Base-by-base conservation (phyloP, 2,329 filamentous ascomycete species). In the Fusarium anguioides region DNA sequence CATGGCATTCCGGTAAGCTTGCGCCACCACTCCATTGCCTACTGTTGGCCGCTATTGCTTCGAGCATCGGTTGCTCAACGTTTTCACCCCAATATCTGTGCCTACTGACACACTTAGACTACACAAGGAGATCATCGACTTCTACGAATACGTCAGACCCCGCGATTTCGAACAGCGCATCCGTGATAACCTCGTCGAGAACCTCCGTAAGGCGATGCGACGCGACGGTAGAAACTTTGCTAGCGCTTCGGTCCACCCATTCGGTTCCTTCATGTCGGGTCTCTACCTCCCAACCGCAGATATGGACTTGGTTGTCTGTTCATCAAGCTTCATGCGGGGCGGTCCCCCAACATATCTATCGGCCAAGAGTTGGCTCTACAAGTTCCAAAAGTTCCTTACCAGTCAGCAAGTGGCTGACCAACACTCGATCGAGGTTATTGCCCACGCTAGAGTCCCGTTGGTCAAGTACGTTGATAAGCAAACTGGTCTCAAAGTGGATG, bases 231-330 rank as follows among this genome's bases (percentile, higher is more conserved):
- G 75, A n/a, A 77, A 82, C 46, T 90, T 88, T 71, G 78, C 81
- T 14, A 86, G 87, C 44, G 87, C 89, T 12, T 83, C 89, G 46
- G 82, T 97, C 9, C 82, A 86, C 31, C 84, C 90, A 11, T 99
- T 99, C 76, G 96, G 96, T n/a, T 98, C 96, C 0, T 99, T 94
- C 78, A 94, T 93, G 70, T 93, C 93, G 5, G 93, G 92, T 1
- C 82, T 93, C 9, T 89, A 88, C 69, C 80, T 89, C 4, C 86
- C 86, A 1, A 88, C 91, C 2, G 93, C 92, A 17, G 96, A 99
- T 75, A 97, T 99, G 89, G 96, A 99, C 75, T 83, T 99, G 45
- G 96, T 97, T 4, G 86, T 96, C 50, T 87, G 94, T 48, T 88
- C 86, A 1, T 73, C 75, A 4, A 81, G 82, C 24, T 93, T 87